These are phyloP conservation scores for Thymus mandschuricus DNA, from an alignment of 257 asterid species.

Conservation along the genomic window DNA sequence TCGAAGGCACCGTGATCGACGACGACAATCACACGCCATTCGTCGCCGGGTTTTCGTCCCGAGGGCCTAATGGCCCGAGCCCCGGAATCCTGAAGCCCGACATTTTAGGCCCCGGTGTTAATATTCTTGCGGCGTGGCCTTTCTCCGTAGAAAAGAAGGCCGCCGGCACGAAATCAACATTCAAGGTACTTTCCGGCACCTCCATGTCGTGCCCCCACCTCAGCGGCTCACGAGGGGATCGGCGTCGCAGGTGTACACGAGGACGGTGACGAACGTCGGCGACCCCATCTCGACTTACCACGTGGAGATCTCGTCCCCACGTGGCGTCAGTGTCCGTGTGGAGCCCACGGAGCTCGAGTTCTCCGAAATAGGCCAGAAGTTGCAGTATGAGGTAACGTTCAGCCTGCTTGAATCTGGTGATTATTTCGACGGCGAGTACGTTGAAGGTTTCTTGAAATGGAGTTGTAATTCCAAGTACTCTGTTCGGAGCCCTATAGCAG, in stretches of 20 bases:
- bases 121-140: conserved; percentile 43
- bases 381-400: background rate
- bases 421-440: background rate
- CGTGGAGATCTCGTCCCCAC: background rate
- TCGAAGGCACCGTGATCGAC: conserved; percentile 38
- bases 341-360: background rate
- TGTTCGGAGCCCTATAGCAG: background rate
- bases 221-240: conserved; percentile 32
- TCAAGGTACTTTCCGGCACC: conserved; percentile 37
- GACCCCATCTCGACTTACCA: background rate
- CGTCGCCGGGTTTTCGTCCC: conserved; percentile 36
- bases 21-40: conserved; percentile 27
- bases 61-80: conserved; percentile 38
- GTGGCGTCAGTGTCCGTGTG: background rate
- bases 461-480: background rate
- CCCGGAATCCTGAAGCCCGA: conserved; percentile 45
- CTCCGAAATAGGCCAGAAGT: background rate
- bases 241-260: background rate
- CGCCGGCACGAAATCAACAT: background rate
- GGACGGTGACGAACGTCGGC: background rate
- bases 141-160: background rate
- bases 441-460: background rate
- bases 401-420: too few relatives aligned
- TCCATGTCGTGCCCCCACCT: conserved; percentile 52
- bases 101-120: conserved; percentile 40